Evolutionary conservation across 352 stramenopile species (phyloP).

Genomic region (Phytophthora megakarya): DNA sequence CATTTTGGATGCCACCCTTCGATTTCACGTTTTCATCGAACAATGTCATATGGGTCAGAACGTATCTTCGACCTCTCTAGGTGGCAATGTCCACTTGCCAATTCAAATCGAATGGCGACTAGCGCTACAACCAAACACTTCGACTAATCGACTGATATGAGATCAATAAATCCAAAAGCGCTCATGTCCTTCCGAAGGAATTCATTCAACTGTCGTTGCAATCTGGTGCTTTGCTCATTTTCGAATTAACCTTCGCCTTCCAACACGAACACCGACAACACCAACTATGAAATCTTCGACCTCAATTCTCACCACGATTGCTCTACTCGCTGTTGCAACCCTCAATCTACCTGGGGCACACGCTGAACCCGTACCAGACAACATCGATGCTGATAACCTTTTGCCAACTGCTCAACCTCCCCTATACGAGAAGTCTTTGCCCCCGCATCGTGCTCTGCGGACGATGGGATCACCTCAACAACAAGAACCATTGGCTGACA

Average conservation of each 20-base stretch:
- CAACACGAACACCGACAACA: slow-evolving; percentile 1
- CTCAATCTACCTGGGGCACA: slow-evolving; percentile 4
- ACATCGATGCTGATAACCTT: neutral
- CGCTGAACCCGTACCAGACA: neutral
- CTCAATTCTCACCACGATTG: slow-evolving; percentile 13
- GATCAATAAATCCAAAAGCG: neutral
- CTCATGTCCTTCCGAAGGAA: neutral
- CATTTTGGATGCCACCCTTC: neutral
- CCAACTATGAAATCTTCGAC: slow-evolving; percentile 15
- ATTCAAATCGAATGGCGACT: too few relatives aligned
- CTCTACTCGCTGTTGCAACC: slow-evolving; percentile 9
- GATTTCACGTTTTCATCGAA: too few relatives aligned
- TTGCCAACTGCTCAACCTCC: slow-evolving; percentile 6
- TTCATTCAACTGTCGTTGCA: neutral
- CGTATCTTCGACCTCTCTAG: too few relatives aligned
- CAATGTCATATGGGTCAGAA: too few relatives aligned
- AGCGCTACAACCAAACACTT: too few relatives aligned
- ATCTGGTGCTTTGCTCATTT: neutral
- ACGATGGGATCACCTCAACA: slow-evolving; percentile 10
- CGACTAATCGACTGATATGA: too few relatives aligned
- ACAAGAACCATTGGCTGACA: neutral
- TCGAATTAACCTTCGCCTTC: neutral
- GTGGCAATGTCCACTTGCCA: too few relatives aligned
- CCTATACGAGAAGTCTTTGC: slow-evolving; percentile 4
- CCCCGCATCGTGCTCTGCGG: slow-evolving; percentile 11